These are phyloP conservation scores for Scheffersomyces lignosus DNA, from an alignment of 805 yeast species.

Conservation along the genomic window DNA sequence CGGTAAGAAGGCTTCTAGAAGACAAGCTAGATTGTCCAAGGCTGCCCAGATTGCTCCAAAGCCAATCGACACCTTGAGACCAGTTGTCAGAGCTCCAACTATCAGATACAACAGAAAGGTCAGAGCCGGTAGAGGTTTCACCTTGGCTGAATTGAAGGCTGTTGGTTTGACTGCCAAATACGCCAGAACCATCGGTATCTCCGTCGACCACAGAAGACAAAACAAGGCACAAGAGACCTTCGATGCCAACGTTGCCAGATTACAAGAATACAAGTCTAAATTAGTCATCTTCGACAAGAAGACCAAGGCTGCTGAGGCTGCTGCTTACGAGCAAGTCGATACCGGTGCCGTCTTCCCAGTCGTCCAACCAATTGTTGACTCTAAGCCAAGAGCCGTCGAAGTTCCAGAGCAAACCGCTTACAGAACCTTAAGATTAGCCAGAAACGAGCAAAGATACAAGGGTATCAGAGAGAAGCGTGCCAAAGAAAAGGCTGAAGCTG, in stretches of 20 bases:
- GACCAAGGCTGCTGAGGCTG: conserved; percentile 66
- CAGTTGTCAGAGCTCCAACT: conserved; percentile 98
- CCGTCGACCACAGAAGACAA: conserved; percentile 99
- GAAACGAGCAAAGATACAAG: conserved; percentile 88
- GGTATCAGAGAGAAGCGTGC: conserved; percentile 99
- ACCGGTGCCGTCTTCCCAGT: conserved; percentile 88
- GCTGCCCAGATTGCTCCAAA: conserved; percentile 97
- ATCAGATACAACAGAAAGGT: conserved; percentile 98
- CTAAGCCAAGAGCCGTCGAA: conserved; percentile 87
- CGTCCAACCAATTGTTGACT: conserved; percentile 70
- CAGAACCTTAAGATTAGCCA: conserved; percentile 94
- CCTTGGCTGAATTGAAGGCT: conserved; percentile 97
- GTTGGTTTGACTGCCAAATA: conserved; percentile 87
- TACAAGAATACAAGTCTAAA: conserved; percentile 93
- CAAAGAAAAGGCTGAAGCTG: conserved; percentile 96
- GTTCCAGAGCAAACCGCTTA: conserved; percentile 70
- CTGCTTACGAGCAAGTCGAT: conserved; percentile 69
- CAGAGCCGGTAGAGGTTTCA: conserved; percentile 99
- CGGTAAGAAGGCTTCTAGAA: conserved; percentile 97
- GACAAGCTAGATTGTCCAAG: conserved; percentile 89
- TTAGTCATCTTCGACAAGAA: conserved; percentile 94
- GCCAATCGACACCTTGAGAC: conserved; percentile 95
- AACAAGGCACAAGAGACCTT: conserved; percentile 96
- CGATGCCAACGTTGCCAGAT: conserved; percentile 92
- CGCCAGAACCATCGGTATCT: conserved; percentile 98